Evolutionary conservation across 2,329 filamentous ascomycete species (phyloP).

Genomic region (Huntiella abstrusa): DNA sequence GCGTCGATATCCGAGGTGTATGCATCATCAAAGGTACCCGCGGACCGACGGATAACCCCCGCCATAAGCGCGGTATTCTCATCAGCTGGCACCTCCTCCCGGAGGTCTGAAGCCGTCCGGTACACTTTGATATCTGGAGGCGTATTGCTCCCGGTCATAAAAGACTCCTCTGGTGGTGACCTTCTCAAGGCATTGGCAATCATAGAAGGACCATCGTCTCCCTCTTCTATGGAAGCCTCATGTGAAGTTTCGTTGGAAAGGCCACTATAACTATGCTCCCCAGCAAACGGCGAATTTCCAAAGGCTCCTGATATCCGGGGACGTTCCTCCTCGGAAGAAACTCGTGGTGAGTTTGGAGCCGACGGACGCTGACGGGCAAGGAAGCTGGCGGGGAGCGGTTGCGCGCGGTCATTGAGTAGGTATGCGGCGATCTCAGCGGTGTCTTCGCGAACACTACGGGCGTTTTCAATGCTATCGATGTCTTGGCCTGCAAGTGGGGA

Average conservation of each 20-base stretch:
- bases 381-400: slow-evolving; percentile 15
- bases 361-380: slow-evolving; percentile 16
- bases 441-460: slow-evolving; percentile 64
- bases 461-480: slow-evolving; percentile 55
- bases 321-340: slow-evolving; percentile 14
- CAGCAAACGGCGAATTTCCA: neutral
- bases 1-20: slow-evolving; percentile 1
- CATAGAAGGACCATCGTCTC: slow-evolving; percentile 23
- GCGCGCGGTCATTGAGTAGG: slow-evolving; percentile 47
- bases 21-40: neutral
- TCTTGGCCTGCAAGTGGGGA: slow-evolving; percentile 14
- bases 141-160: neutral
- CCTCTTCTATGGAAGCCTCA: slow-evolving; percentile 10
- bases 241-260: slow-evolving; percentile 4
- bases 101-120: slow-evolving; percentile 14
- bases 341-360: slow-evolving; percentile 17
- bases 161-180: slow-evolving; percentile 25
- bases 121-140: slow-evolving; percentile 12
- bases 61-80: slow-evolving; percentile 12
- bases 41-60: slow-evolving; percentile 14
- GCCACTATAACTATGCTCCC: neutral
- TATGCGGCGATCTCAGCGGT: slow-evolving; percentile 75
- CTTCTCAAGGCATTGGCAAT: slow-evolving; percentile 31
- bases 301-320: slow-evolving; percentile 3
- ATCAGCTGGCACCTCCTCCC: slow-evolving; percentile 11